Conservation (phyloP, 1,284 basidiomycete species). For the Veloboletus limbatus region DNA sequence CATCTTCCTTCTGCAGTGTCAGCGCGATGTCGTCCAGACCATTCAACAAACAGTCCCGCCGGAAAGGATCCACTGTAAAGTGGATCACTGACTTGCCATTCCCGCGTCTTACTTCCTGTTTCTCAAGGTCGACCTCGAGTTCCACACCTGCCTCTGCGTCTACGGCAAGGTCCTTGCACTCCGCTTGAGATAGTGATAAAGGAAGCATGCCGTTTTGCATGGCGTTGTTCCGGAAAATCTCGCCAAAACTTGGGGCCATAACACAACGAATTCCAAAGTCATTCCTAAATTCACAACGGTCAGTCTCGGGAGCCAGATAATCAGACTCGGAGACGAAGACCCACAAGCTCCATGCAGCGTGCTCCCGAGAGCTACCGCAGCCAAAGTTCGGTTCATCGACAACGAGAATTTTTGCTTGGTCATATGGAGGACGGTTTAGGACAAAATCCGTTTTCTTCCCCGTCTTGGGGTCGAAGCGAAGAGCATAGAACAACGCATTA, state of each 20-base stretch:
- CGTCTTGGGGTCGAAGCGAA: slow-evolving; percentile 79
- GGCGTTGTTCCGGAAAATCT: slow-evolving; percentile 90
- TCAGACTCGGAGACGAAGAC: slow-evolving; percentile 31
- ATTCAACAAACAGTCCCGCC: slow-evolving; percentile 88
- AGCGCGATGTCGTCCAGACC: slow-evolving; percentile 93
- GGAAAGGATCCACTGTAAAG: slow-evolving; percentile 85
- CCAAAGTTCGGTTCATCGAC: slow-evolving; percentile 93
- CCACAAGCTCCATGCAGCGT: slow-evolving; percentile 94
- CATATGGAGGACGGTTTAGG: slow-evolving; percentile 84
- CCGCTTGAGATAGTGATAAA: slow-evolving; percentile 71
- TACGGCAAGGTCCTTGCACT: slow-evolving; percentile 73
- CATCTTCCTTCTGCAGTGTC: slow-evolving; percentile 74
- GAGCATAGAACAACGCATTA: slow-evolving; percentile 83
- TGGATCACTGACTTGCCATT: slow-evolving; percentile 72
- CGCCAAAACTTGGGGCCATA: slow-evolving; percentile 92
- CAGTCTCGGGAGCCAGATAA: slow-evolving; percentile 4
- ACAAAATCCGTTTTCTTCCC: slow-evolving; percentile 85
- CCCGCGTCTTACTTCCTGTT: slow-evolving; percentile 75
- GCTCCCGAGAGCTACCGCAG: slow-evolving; percentile 91
- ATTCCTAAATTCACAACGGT: slow-evolving; percentile 49
- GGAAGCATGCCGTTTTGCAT: slow-evolving; percentile 98
- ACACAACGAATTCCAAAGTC: slow-evolving; percentile 94
- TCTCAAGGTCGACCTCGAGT: slow-evolving; percentile 88
- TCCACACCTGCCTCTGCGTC: slow-evolving; percentile 82
- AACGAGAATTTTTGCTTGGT: slow-evolving; percentile 80